Base-by-base conservation (phyloP, 495 filamentous ascomycete species). In the Diplogelasinospora grovesii region DNA sequence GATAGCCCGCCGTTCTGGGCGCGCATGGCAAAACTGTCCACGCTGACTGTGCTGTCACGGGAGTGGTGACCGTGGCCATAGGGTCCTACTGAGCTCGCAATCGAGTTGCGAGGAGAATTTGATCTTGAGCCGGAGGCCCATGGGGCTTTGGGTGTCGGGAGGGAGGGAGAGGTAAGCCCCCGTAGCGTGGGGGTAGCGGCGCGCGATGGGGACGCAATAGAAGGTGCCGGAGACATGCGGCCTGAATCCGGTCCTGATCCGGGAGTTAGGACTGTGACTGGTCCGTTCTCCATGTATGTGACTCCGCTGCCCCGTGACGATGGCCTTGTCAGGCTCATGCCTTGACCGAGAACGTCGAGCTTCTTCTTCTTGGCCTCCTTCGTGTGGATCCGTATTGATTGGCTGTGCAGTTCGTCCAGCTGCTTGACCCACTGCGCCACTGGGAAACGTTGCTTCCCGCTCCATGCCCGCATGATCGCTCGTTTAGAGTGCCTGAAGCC, bases 371-470 rank as follows among this genome's bases (percentile, higher is more conserved):
- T 59, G 28, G 53, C 47, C 30, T 61, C 60, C 43, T 64, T 61
- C 25, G 50, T 43, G 42, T 63, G 61, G 32, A 63, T 56, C 18
- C 55, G 53, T 45, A 66, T 64, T 21, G 63, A 59, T 25, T 72
- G 76, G 13, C 69, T 66, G 51, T 83, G 76, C 9, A 83, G 63
- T 21, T 73, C 73, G 26, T 80, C 79, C 24, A 83, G 48, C 49
- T 78, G 73, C 48, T 79, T 73, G 24, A 81, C 59, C 79, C 79
- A 83, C 42, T 82, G 78, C 2, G 74, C 77, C 16, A 83, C 82
- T 6, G 84, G 84, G 62, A 87, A 89, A 6, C 84, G 74, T 48
- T 89, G 83, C 50, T 80, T 79, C 2, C 81, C 81, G n/a, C 81
- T 83, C 20, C 79, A 71, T 28, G 84, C 84, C 37, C 84, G 70